Evolutionary conservation across 352 stramenopile genomes (phyloP), one percentile per base, ranked within the genome.

Genomic region (Phytopythium delawarense): DNA sequence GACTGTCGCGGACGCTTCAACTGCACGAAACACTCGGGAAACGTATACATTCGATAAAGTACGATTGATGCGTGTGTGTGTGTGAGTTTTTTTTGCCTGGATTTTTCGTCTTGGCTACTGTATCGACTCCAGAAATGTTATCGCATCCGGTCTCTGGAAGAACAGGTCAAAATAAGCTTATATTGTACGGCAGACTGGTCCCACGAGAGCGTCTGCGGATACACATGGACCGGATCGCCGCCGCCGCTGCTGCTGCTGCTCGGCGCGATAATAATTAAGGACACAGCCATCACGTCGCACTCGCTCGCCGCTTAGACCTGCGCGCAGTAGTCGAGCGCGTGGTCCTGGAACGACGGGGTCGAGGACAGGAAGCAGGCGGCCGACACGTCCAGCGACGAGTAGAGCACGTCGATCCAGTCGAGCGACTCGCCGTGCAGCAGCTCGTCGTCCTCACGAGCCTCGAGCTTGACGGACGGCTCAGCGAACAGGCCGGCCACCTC

Each of bases 381-480:
- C n/a, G 49, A 39, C 40, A 69, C 53, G 42, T 79, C 66, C 44
- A 84, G 69, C 28, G 75, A 81, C 56, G 73, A 80, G 64, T 77
- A 84, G 42, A 84, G 67, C 53, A 61, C 67, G 51, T 84, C 76
- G n/a, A 84, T 64, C 76, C 76, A 84, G 59, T 84, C 76, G 13
- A 83, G 58, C 18, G 72, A 80, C 12, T 78, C 61, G 25, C 67
- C 67, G 35, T n/a, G 53, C 59, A 61, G 44, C 49, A 68, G 53
- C 49, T 57, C 61, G 44, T 69, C 64, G n/a, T 64, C 44, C 49
- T 63, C 64, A 6, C 25, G 39, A n/a, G n/a, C 25, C 12, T 51
- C 35, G 35, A 40, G n/a, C 46, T 34, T 30, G 45, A 20, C n/a
- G 7, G 8, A 60, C 34, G 40, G 40, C 40, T 21, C 44, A 35